phyloP scores from a whole-genome alignment of 768 basidiomycete genomes.

The Mycena amicta region DNA sequence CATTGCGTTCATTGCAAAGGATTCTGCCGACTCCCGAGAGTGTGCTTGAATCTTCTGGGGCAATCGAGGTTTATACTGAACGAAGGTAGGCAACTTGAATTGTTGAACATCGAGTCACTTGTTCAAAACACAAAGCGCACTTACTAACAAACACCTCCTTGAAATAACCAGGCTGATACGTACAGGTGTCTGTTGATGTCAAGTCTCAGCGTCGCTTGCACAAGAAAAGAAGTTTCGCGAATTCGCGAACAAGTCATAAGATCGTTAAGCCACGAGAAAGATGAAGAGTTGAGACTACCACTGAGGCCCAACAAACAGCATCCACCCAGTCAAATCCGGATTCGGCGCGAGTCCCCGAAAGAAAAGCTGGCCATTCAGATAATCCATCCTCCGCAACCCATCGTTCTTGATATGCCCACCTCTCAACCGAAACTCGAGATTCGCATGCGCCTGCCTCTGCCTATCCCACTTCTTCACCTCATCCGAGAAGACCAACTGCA shows the following conservation, averaged over 20 bases:
- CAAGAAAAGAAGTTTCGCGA: too few relatives aligned
- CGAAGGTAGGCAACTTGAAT: too few relatives aligned
- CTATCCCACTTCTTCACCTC: conserved; percentile 12
- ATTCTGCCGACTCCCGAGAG: too few relatives aligned
- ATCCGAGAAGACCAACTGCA: neutral
- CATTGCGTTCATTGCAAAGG: too few relatives aligned
- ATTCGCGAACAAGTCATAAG: neutral
- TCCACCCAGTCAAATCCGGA: conserved; percentile 20
- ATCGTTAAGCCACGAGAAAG: neutral
- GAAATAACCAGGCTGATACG: too few relatives aligned
- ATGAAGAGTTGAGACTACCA: neutral
- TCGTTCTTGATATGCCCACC: conserved; percentile 3
- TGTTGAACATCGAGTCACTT: too few relatives aligned
- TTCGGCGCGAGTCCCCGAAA: conserved; percentile 37
- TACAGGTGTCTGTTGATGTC: too few relatives aligned
- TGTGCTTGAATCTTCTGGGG: too few relatives aligned
- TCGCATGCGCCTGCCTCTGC: conserved; percentile 1
- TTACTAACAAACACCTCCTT: too few relatives aligned
- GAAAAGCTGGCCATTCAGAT: conserved; percentile 34
- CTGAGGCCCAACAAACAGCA: conserved; percentile 11
- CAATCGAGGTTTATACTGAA: too few relatives aligned
- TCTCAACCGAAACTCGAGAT: conserved; percentile 7
- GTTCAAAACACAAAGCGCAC: too few relatives aligned
- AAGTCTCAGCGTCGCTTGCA: too few relatives aligned
- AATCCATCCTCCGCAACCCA: conserved; percentile 38